phyloP scores from a whole-genome alignment of 129 eudicot species.

The Tagetes erecta region DNA sequence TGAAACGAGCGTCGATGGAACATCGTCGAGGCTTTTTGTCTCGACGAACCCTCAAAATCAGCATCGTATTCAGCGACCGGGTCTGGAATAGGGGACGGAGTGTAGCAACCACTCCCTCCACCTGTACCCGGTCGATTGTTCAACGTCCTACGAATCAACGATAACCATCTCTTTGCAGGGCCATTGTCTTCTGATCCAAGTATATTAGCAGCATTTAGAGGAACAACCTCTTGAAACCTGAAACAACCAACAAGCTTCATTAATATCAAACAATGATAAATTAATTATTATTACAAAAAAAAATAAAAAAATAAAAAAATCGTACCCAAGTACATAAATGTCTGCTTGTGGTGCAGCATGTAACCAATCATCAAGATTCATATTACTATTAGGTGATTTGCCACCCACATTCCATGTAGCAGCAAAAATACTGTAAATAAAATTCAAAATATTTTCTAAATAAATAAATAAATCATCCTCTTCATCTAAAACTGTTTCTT shows the following conservation, averaged over 20 bases:
- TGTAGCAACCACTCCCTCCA: conserved; percentile 64
- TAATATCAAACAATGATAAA: background rate
- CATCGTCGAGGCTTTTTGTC: conserved; percentile 53
- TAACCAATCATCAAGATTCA: conserved; percentile 92
- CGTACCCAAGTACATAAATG: conserved; percentile 93
- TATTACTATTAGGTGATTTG: conserved; percentile 64
- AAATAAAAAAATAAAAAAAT: background rate
- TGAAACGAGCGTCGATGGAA: conserved; percentile 76
- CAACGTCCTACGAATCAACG: conserved; percentile 63
- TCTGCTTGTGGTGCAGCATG: conserved; percentile 94
- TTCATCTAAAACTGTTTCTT: too few relatives aligned
- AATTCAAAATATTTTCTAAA: too few relatives aligned
- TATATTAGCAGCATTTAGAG: conserved; percentile 85
- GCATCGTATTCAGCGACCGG: conserved; percentile 80
- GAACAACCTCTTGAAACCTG: conserved; percentile 94
- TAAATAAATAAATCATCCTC: too few relatives aligned
- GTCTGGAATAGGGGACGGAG: conserved; percentile 88
- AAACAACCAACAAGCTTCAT: background rate
- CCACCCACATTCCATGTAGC: conserved; percentile 98
- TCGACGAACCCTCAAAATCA: conserved; percentile 80
- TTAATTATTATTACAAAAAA: too few relatives aligned
- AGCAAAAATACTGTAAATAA: conserved; percentile 59
- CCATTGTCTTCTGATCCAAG: conserved; percentile 91
- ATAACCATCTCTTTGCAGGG: conserved; percentile 82
- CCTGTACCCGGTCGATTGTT: conserved; percentile 68